Evolutionary conservation across 2,329 filamentous ascomycete species (phyloP).

Genomic region (Ambrosiella xylebori): DNA sequence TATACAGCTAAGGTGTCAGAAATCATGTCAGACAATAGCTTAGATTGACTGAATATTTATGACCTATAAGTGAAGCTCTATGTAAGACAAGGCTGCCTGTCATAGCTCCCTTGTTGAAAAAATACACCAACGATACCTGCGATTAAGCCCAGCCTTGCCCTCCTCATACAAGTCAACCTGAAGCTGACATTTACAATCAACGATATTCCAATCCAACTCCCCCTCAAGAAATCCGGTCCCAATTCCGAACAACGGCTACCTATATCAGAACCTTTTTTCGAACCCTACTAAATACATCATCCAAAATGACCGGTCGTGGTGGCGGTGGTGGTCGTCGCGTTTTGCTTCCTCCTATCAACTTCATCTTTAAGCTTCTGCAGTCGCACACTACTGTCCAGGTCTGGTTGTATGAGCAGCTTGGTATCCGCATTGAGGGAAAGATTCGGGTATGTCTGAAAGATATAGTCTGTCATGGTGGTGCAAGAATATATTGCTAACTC

Average conservation of each 20-base stretch:
- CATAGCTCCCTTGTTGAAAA: not conserved
- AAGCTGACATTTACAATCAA: not conserved
- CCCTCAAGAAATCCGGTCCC: not conserved
- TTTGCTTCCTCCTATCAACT: slow-evolving; percentile 41
- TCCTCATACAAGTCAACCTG: not conserved
- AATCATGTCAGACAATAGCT: not conserved
- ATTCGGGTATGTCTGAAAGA: slow-evolving; percentile 52
- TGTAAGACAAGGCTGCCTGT: slow-evolving; percentile 6
- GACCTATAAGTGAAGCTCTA: not conserved
- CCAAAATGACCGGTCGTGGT: slow-evolving; percentile 40
- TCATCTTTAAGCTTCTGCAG: slow-evolving; percentile 61
- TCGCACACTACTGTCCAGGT: slow-evolving; percentile 70
- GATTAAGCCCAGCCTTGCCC: not conserved
- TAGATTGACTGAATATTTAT: not conserved
- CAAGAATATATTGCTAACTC: not conserved
- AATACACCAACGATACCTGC: not conserved
- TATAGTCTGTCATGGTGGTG: slow-evolving; percentile 45
- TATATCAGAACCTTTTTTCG: not conserved
- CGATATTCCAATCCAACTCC: not conserved
- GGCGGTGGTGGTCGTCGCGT: slow-evolving; percentile 40
- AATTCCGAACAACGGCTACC: not conserved
- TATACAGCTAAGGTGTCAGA: too few species aligned
- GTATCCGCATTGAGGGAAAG: slow-evolving; percentile 87
- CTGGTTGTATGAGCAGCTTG: slow-evolving; percentile 93
- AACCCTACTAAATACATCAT: not conserved